phyloP scores from a whole-genome alignment of 2,329 filamentous ascomycete genomes.

The Chrysosphaeria jannelii region DNA sequence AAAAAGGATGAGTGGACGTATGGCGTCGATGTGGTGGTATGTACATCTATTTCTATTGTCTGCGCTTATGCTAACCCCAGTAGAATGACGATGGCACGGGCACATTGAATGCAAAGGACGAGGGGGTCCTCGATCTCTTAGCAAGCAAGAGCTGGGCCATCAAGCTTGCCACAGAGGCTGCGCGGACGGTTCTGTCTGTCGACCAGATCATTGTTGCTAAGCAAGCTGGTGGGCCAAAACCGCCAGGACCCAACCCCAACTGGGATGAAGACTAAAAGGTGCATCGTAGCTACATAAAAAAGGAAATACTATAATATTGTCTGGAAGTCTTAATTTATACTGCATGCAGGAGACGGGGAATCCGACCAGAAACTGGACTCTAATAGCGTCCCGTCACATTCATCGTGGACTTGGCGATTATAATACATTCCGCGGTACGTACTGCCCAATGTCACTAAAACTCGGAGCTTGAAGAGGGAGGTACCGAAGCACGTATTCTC shows the following conservation, averaged over 20 bases:
- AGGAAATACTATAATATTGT: no score
- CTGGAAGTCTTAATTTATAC: no score
- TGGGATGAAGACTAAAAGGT: constrained; percentile 3
- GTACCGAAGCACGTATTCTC: no score
- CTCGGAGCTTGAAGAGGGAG: no score
- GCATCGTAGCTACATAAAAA: constrained; percentile 1
- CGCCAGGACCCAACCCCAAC: constrained; percentile 60
- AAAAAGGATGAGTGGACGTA: constrained; percentile 64
- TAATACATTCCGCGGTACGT: no score
- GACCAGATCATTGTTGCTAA: constrained; percentile 97
- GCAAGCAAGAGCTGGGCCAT: constrained; percentile 90
- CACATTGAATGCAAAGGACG: constrained; percentile 56
- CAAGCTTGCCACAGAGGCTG: constrained; percentile 82
- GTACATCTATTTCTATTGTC: background rate
- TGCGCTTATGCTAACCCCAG: background rate
- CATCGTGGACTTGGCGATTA: no score
- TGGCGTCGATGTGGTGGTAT: constrained; percentile 75
- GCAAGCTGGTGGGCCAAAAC: constrained; percentile 92
- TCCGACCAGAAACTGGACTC: no score
- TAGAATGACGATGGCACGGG: constrained; percentile 52
- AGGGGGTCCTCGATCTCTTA: constrained; percentile 77
- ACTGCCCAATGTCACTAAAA: no score
- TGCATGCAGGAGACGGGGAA: no score
- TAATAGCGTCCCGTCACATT: no score
- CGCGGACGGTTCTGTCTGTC: constrained; percentile 75